Conservation (phyloP, 805 yeast genomes). For the Hanseniaspora hatyaiensis region DNA sequence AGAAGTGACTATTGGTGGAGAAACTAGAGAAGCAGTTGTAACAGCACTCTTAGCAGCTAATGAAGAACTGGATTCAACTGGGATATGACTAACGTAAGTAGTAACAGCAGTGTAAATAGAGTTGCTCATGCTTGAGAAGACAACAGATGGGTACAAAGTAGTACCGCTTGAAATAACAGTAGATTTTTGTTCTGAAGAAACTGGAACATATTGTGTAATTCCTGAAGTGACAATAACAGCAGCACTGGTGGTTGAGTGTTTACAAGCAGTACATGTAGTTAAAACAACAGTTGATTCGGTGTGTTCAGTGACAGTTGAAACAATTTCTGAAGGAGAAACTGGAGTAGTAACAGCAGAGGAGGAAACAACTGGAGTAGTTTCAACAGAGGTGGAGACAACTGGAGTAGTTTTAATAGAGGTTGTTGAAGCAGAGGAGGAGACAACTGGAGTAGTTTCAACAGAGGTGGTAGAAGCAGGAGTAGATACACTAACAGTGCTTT, state of each 20-base stretch:
- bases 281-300: slow-evolving; percentile 9
- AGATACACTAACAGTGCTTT: no score
- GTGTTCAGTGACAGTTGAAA: slow-evolving; percentile 8
- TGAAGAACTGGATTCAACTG: background rate
- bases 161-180: slow-evolving; percentile 15
- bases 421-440: background rate
- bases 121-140: slow-evolving; percentile 13
- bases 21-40: background rate
- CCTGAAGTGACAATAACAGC: slow-evolving; percentile 10
- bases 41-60: background rate
- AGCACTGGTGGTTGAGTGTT: slow-evolving; percentile 8
- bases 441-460: background rate
- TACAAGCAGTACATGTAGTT: slow-evolving; percentile 15
- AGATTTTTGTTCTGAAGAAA: slow-evolving; percentile 5
- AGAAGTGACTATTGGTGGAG: slow-evolving; percentile 5
- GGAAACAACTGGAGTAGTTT: slow-evolving; percentile 16
- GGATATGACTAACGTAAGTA: slow-evolving; percentile 17
- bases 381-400: slow-evolving; percentile 9
- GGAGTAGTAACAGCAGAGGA: slow-evolving; percentile 5
- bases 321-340: slow-evolving; percentile 2
- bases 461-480: no score
- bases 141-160: slow-evolving; percentile 16
- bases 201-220: slow-evolving; percentile 11
- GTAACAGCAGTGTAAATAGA: slow-evolving; percentile 18
- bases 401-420: slow-evolving; percentile 1